Conservation (phyloP, 352 stramenopile genomes). For the Blastocystis sp. region DNA sequence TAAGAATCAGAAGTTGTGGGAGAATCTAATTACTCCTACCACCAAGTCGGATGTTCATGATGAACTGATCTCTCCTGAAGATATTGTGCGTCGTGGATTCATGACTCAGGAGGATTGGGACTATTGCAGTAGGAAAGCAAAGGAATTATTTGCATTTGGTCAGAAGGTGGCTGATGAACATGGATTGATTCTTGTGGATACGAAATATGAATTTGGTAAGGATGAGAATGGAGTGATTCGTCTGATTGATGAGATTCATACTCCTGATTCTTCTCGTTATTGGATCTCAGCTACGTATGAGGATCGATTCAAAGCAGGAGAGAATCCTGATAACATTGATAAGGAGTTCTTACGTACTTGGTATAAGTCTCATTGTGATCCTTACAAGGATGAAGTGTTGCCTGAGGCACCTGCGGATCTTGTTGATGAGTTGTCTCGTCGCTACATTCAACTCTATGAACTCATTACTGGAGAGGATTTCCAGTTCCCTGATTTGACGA, state of each 20-base stretch:
- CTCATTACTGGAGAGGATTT: conserved; percentile 92
- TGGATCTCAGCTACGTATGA: conserved; percentile 74
- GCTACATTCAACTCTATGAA: conserved; percentile 96
- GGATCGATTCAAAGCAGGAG: conserved; percentile 69
- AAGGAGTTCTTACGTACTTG: conserved; percentile 98
- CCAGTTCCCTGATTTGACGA: conserved; percentile 70
- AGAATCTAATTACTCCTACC: conserved; percentile 85
- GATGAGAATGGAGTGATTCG: conserved; percentile 82
- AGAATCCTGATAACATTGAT: too few relatives aligned
- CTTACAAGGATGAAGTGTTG: conserved; percentile 87
- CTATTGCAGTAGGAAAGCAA: conserved; percentile 81
- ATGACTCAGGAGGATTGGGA: conserved; percentile 94
- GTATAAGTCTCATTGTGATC: conserved; percentile 93
- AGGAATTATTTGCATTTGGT: conserved; percentile 84
- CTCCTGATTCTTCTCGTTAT: conserved; percentile 88
- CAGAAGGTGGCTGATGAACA: conserved; percentile 80
- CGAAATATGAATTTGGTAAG: too few relatives aligned
- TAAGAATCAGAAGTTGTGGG: conserved; percentile 75
- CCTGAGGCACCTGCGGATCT: conserved; percentile 89
- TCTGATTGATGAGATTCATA: conserved; percentile 97
- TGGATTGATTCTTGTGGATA: conserved; percentile 95
- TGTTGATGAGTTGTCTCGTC: conserved; percentile 85
- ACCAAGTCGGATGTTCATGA: conserved; percentile 95
- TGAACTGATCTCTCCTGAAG: conserved; percentile 86
- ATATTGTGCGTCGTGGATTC: conserved; percentile 82